phyloP scores from a whole-genome alignment of 2,329 filamentous ascomycete genomes.

The Trematosphaeria pertusa region DNA sequence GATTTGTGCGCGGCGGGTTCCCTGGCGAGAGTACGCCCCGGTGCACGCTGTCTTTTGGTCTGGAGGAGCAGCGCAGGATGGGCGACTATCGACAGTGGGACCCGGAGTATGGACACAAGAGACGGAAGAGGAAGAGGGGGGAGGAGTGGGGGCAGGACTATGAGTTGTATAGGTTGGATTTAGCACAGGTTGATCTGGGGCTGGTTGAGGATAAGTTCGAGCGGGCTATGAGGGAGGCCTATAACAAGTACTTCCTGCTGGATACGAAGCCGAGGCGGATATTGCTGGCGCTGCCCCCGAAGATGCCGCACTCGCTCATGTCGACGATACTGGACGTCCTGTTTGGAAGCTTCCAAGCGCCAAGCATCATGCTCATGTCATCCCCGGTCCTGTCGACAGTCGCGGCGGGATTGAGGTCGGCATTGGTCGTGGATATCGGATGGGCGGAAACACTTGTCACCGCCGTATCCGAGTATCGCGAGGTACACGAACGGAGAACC shows the following conservation, averaged over 20 bases:
- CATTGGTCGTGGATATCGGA: constrained; percentile 85
- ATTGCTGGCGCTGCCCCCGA: constrained; percentile 77
- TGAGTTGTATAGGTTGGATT: constrained; percentile 81
- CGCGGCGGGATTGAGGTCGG: constrained; percentile 84
- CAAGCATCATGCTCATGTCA: constrained; percentile 81
- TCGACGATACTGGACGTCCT: constrained; percentile 77
- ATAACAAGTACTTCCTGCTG: constrained; percentile 75
- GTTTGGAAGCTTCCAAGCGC: constrained; percentile 81
- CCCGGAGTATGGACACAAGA: constrained; percentile 58
- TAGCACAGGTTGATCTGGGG: constrained; percentile 75
- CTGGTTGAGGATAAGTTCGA: constrained; percentile 88
- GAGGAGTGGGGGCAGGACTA: constrained; percentile 68
- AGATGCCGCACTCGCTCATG: constrained; percentile 78
- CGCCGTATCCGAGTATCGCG: constrained; percentile 87
- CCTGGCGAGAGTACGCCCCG: constrained; percentile 79
- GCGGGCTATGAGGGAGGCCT: constrained; percentile 78
- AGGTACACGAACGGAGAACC: constrained; percentile 74
- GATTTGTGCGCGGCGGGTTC: constrained; percentile 82
- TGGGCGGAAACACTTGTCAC: constrained; percentile 91
- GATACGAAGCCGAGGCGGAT: constrained; percentile 79
- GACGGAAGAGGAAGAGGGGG: constrained; percentile 55
- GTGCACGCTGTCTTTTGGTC: constrained; percentile 75
- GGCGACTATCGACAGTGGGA: constrained; percentile 83
- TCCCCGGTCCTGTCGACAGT: constrained; percentile 75
- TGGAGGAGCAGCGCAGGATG: constrained; percentile 75